phyloP scores from a whole-genome alignment of 306 rosid genomes.

The Vigna nakashimae region DNA sequence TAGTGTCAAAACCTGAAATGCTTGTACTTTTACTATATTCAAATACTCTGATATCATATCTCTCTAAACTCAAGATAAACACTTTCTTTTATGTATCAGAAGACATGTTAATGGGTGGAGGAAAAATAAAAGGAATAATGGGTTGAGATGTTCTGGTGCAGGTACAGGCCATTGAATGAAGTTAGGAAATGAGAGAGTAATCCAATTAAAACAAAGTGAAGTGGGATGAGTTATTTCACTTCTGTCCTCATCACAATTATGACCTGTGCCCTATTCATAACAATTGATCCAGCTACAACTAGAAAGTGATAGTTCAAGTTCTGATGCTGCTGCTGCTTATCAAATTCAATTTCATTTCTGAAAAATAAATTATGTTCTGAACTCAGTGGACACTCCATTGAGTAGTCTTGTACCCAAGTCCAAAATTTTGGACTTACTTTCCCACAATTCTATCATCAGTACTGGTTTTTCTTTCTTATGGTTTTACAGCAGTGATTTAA shows the following conservation, averaged over 20 bases:
- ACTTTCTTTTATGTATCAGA: no score
- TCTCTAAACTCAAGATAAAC: no score
- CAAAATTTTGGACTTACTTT: neutral
- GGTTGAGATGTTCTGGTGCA: neutral
- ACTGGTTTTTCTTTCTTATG: conserved; percentile 11
- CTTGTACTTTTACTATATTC: no score
- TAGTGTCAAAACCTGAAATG: no score
- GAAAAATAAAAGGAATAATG: neutral
- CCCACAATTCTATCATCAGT: neutral
- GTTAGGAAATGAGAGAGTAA: conserved; percentile 30
- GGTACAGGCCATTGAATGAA: conserved; percentile 40
- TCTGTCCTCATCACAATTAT: conserved; percentile 49
- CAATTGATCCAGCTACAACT: conserved; percentile 43
- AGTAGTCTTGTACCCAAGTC: neutral
- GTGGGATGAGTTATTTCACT: conserved; percentile 46
- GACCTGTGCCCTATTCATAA: conserved; percentile 40
- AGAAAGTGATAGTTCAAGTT: conserved; percentile 50
- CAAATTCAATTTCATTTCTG: neutral
- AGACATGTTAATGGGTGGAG: no score
- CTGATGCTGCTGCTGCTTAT: conserved; percentile 11
- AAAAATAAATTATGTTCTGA: neutral
- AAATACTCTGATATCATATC: no score
- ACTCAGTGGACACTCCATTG: neutral
- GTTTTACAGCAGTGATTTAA: neutral
- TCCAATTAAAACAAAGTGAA: conserved; percentile 39